phyloP scores from a whole-genome alignment of 2,329 filamentous ascomycete species.

The Teratosphaeria nubilosa region DNA sequence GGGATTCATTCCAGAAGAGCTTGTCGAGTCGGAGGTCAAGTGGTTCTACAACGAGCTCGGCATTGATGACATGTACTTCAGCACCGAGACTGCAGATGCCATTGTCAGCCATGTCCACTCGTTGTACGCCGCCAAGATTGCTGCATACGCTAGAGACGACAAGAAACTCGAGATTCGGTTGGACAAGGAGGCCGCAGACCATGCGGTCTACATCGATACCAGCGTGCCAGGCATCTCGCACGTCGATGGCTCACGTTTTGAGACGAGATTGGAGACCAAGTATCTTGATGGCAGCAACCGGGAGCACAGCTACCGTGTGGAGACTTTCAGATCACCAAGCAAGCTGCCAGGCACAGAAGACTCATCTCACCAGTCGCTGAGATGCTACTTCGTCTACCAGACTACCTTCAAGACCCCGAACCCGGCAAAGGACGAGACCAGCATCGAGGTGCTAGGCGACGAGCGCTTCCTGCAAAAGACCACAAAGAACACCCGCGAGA shows the following conservation, averaged over 20 bases:
- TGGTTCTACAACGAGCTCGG: conserved; percentile 99
- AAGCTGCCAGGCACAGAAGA: conserved; percentile 63
- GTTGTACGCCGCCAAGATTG: conserved; percentile 92
- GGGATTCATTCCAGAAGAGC: conserved; percentile 75
- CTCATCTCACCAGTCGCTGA: conserved; percentile 72
- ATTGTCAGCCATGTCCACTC: conserved; percentile 93
- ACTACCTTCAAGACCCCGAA: conserved; percentile 76
- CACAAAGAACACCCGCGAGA: conserved; percentile 85
- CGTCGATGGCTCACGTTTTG: conserved; percentile 75
- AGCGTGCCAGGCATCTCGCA: conserved; percentile 76
- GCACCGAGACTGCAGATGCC: conserved; percentile 73
- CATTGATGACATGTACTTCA: conserved; percentile 98
- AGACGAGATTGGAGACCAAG: conserved; percentile 87
- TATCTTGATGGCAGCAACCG: conserved; percentile 73
- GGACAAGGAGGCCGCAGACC: conserved; percentile 88
- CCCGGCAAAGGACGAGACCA: conserved; percentile 67
- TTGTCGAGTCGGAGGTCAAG: conserved; percentile 73
- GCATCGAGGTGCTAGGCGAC: conserved; percentile 84
- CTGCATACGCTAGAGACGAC: conserved; percentile 84
- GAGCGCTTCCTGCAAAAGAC: conserved; percentile 92
- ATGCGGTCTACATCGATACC: conserved; percentile 97
- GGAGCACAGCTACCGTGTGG: conserved; percentile 74
- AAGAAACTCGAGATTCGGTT: conserved; percentile 89
- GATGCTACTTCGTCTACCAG: conserved; percentile 98
- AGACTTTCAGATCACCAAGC: conserved; percentile 90